These are phyloP conservation scores for Agaricus subrufescens DNA, from an alignment of 768 basidiomycete genomes.

Conservation along the genomic window DNA sequence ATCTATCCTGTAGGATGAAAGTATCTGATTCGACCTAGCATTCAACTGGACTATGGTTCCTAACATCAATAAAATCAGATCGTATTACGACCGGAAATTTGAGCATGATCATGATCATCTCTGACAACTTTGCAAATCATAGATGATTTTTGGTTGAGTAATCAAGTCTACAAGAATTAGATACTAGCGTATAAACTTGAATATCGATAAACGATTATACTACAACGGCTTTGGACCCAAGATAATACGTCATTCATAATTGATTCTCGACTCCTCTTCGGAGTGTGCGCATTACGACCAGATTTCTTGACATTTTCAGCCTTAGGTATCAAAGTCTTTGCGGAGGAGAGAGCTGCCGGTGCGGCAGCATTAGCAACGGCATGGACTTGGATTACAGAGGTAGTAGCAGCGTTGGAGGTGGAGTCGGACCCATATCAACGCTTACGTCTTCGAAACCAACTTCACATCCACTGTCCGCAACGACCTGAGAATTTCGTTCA, in stretches of 20 bases:
- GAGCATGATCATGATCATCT: too few species aligned
- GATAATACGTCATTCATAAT: conserved; percentile 3
- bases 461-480: not conserved
- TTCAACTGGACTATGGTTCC: too few species aligned
- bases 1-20: too few species aligned
- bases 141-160: not conserved
- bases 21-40: too few species aligned
- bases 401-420: not conserved
- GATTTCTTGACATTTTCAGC: not conserved
- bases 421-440: not conserved
- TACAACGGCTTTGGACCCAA: conserved; percentile 2
- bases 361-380: not conserved
- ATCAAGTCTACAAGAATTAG: too few species aligned
- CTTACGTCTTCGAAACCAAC: not conserved
- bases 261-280: not conserved
- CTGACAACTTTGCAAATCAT: not conserved
- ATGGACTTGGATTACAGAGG: not conserved
- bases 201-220: not conserved
- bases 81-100: too few species aligned
- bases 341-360: not conserved
- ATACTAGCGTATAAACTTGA: too few species aligned
- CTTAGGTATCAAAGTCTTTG: not conserved
- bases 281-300: not conserved
- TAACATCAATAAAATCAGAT: too few species aligned
- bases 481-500: not conserved